Evolutionary conservation across 371 early-diverging fungal genomes (phyloP).

Genomic region (Polyrhizophydium stewartii): DNA sequence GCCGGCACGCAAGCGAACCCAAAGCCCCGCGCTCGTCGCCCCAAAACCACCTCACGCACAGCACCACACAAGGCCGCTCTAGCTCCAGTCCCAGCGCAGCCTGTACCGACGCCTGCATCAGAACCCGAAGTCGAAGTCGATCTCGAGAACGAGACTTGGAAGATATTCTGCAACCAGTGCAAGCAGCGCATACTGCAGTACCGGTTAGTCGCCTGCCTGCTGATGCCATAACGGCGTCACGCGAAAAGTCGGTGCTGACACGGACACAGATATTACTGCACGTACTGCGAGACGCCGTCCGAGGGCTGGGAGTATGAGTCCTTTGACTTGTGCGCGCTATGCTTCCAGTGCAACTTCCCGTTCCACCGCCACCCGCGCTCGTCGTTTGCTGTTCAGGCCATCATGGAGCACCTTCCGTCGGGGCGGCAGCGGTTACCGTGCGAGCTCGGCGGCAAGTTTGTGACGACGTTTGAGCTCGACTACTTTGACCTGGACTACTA

Average conservation of each 20-base stretch:
- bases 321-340: constrained; percentile 70
- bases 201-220: too few relatives aligned
- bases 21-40: too few relatives aligned
- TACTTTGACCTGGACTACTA: constrained; percentile 37
- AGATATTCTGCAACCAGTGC: constrained; percentile 61
- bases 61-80: too few relatives aligned
- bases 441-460: constrained; percentile 51
- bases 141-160: too few relatives aligned
- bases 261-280: constrained; percentile 59
- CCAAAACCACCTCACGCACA: too few relatives aligned
- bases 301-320: constrained; percentile 57
- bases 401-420: constrained; percentile 38
- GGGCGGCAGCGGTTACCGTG: constrained; percentile 36
- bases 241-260: background rate
- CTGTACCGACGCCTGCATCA: too few relatives aligned
- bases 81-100: too few relatives aligned
- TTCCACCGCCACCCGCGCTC: constrained; percentile 75
- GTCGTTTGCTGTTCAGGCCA: constrained; percentile 68
- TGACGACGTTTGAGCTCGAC: constrained; percentile 61
- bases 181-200: constrained; percentile 53
- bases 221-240: background rate
- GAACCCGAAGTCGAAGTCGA: too few relatives aligned
- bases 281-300: constrained; percentile 71
- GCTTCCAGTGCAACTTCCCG: constrained; percentile 73
- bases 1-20: too few relatives aligned